phyloP scores from a whole-genome alignment of 495 filamentous ascomycete species.

The Neurospora sp. region DNA sequence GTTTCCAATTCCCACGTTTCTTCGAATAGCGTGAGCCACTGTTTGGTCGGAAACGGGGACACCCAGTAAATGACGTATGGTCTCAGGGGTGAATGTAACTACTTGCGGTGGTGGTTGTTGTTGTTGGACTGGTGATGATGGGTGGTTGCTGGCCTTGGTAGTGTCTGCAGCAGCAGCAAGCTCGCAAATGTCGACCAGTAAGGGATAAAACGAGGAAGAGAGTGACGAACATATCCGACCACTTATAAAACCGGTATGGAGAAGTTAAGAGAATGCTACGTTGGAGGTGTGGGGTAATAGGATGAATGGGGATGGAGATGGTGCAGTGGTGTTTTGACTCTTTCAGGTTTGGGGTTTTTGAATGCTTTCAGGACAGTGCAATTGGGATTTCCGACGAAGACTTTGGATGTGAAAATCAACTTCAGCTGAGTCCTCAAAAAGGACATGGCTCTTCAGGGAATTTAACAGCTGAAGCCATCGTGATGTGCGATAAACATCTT shows the following conservation, averaged over 20 bases:
- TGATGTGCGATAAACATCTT: background rate
- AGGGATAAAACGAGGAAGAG: background rate
- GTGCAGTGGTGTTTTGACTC: background rate
- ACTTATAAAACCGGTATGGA: background rate
- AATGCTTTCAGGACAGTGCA: background rate
- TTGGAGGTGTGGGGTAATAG: background rate
- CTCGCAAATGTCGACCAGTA: background rate
- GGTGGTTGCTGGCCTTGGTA: background rate
- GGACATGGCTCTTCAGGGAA: background rate
- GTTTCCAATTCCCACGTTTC: background rate
- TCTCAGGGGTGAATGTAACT: background rate
- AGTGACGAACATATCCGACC: background rate
- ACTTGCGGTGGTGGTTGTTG: background rate
- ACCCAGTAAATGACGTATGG: background rate
- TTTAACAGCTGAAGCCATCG: background rate
- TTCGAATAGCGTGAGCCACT: background rate
- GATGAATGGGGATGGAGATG: background rate
- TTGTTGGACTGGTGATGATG: background rate
- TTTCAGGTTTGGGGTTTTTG: background rate
- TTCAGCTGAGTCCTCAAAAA: background rate
- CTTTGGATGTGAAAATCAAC: background rate
- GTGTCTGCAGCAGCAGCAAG: background rate
- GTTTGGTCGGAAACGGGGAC: background rate
- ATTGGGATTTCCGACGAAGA: background rate
- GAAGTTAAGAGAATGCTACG: background rate